Percentiles rank a stretch among this genome's conserved stretches.
phyloP scores from a whole-genome alignment of 169 alveolate genomes.

The Plasmodium reichenowi region DNA sequence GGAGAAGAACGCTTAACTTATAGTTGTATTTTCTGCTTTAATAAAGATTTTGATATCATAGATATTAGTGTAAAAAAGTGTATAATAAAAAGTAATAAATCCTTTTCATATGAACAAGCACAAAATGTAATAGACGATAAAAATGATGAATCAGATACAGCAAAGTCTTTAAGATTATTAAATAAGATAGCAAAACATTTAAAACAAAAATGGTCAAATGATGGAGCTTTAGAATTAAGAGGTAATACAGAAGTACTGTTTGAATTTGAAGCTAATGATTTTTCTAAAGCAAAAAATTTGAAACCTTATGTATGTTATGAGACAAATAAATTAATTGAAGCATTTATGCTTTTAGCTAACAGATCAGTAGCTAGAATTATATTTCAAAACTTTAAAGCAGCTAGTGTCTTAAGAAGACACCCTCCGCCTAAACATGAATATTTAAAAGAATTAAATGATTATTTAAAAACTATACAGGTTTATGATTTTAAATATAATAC shows the following conservation, averaged over 20 bases:
- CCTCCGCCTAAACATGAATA: slow-evolving; percentile 96
- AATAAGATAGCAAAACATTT: slow-evolving; percentile 90
- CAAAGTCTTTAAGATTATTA: slow-evolving; percentile 81
- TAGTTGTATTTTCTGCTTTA: slow-evolving; percentile 95
- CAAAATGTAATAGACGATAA: slow-evolving; percentile 91
- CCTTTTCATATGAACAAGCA: slow-evolving; percentile 94
- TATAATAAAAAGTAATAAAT: slow-evolving; percentile 92
- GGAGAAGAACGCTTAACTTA: slow-evolving; percentile 95
- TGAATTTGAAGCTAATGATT: slow-evolving; percentile 92
- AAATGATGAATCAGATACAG: slow-evolving; percentile 78
- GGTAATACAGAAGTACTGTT: slow-evolving; percentile 56
- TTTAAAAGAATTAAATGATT: slow-evolving; percentile 91
- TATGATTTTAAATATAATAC: slow-evolving; percentile 86
- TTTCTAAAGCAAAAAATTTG: slow-evolving; percentile 82
- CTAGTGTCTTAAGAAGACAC: slow-evolving; percentile 95
- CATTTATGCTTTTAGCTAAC: slow-evolving; percentile 99
- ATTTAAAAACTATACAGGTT: slow-evolving; percentile 88
- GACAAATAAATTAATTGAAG: slow-evolving; percentile 94
- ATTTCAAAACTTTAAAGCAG: slow-evolving; percentile 91
- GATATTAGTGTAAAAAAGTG: slow-evolving; percentile 90
- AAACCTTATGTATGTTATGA: slow-evolving; percentile 84
- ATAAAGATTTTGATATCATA: slow-evolving; percentile 88
- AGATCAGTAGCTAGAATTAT: slow-evolving; percentile 96
- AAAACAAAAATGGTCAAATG: slow-evolving; percentile 92
- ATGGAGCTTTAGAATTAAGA: slow-evolving; percentile 95